Base-by-base conservation (phyloP, 306 rosid species). In the Corylus avellana region DNA sequence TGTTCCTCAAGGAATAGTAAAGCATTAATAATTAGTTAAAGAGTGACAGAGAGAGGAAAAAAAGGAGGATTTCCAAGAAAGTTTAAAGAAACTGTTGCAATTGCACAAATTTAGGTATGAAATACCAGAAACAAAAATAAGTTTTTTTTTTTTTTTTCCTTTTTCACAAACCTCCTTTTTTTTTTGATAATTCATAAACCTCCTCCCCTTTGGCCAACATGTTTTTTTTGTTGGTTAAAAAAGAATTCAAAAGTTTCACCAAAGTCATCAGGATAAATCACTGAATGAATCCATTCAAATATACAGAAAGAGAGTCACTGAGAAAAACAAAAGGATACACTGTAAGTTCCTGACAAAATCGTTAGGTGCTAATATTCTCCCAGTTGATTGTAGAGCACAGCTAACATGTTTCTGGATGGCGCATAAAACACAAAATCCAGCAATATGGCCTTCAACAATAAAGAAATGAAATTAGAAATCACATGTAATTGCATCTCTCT, bases 361-460 rank as follows among this genome's bases (percentile, higher is more conserved):
- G 73, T 87, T 77, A 0, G 99, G 99, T 39, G 91, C 86, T 78
- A 94, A 90, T 85, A 89, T 91, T 75, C 91, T 86, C 82, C 96
- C 98, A 18, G 92, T 87, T 64, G 97, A 84, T 74, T 96, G 93
- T 29, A 96, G 86, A 27, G 98, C 99, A 53, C 91, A 87, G 76
- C 99, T 93, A 63, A 96, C 99, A 71, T 96, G 99, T 70, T 90
- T 93, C 80, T 96, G 98, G 84, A 96, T 90, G 46, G 99, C 99
- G 77, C 99, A 96, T 18, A 96, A 85, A 69, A 98, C 99, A 84
- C 99, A 96, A 88, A 96, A 96, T 56, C 99, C 99, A 76, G 94
- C 89, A 82, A 95, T 29, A 73, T 51, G 98, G 49, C 99, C 99
- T 95, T 75, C 75, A 83, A 50, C 74, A 7, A 83, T 49, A 27